These are phyloP conservation scores for Aspergillus aculeatus DNA, from an alignment of 2,329 filamentous ascomycete genomes.

Conservation along the genomic window DNA sequence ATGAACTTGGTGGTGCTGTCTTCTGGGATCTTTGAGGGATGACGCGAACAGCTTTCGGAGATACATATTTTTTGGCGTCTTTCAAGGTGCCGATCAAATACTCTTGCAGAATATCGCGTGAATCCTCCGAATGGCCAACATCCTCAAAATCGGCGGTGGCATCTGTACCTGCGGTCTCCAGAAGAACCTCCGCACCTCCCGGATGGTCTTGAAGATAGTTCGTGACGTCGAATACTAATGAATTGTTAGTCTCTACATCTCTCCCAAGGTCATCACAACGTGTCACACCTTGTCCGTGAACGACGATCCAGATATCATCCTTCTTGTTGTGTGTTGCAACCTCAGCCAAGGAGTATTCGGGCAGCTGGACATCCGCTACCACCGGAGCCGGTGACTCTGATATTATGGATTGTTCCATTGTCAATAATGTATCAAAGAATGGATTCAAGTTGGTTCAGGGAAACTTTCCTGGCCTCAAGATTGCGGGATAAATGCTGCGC, in stretches of 20 bases:
- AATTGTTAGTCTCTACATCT: neutral
- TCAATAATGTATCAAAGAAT: neutral
- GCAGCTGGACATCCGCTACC: slow-evolving; percentile 11
- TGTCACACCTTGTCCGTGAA: slow-evolving; percentile 54
- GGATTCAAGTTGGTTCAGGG: neutral
- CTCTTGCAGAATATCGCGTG: slow-evolving; percentile 41
- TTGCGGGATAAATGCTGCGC: too few relatives aligned
- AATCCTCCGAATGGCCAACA: slow-evolving; percentile 49
- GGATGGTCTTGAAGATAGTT: slow-evolving; percentile 61
- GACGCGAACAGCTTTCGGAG: slow-evolving; percentile 21
- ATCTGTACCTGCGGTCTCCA: slow-evolving; percentile 44
- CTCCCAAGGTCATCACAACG: too few relatives aligned
- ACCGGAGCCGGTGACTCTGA: neutral
- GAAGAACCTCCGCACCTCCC: slow-evolving; percentile 41
- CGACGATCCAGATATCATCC: slow-evolving; percentile 55
- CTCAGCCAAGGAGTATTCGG: slow-evolving; percentile 29
- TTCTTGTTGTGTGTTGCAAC: slow-evolving; percentile 51
- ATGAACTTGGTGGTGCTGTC: slow-evolving; percentile 9
- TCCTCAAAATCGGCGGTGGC: slow-evolving; percentile 46
- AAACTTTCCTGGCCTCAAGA: too few relatives aligned
- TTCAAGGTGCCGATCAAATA: slow-evolving; percentile 40
- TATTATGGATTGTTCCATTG: neutral
- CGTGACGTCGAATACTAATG: slow-evolving; percentile 58
- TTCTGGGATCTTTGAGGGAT: slow-evolving; percentile 15
- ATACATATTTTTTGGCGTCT: slow-evolving; percentile 21